Evolutionary conservation across 208 protist species (phyloP).

Genomic region (Acanthamoeba quina): DNA sequence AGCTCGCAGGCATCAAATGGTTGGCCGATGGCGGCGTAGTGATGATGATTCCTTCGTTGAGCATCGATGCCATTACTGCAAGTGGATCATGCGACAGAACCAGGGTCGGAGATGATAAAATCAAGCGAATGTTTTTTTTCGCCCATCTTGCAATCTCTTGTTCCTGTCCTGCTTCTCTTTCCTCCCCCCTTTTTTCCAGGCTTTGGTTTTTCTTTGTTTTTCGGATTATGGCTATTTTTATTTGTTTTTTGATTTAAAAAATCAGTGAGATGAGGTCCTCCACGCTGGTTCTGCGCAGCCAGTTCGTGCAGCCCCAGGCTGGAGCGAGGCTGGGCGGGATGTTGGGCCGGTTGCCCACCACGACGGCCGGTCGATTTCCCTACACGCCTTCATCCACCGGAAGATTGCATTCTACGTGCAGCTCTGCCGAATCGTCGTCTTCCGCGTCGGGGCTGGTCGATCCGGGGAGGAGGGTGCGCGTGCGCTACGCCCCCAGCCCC

Average conservation of each 20-base stretch:
- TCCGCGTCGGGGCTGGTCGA: background rate
- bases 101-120: constrained; percentile 14
- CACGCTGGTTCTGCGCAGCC: background rate
- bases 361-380: too few relatives aligned
- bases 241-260: too few relatives aligned
- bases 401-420: background rate
- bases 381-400: background rate
- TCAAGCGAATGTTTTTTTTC: constrained; percentile 19
- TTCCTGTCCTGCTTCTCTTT: background rate
- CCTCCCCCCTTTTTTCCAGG: background rate
- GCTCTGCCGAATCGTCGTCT: background rate
- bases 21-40: background rate
- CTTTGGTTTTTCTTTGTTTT: background rate
- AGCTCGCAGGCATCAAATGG: too few relatives aligned
- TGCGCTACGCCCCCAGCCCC: constrained; percentile 88
- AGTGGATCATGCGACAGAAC: background rate
- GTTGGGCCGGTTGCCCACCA: too few relatives aligned
- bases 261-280: background rate
- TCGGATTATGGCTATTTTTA: too few relatives aligned
- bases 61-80: background rate
- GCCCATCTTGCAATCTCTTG: constrained; percentile 1
- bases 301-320: background rate
- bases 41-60: background rate
- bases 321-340: background rate
- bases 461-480: constrained; percentile 76